A percentile compares a stretch with the other conserved stretches of the same genome.
Conservation (phyloP, 129 eudicot genomes). For the Artemisia annua region DNA sequence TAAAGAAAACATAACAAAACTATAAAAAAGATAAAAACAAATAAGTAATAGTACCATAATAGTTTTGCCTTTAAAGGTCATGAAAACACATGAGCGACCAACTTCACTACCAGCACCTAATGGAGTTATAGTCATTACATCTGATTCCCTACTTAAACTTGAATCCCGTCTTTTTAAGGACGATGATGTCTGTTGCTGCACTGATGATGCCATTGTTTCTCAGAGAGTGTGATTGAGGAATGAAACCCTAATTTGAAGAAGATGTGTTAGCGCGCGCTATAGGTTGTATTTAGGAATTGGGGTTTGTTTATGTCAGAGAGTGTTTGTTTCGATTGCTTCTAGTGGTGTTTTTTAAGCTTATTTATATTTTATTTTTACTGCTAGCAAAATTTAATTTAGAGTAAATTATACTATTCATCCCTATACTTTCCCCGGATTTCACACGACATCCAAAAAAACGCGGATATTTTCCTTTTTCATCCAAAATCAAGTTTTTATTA, state of each 20-base stretch:
- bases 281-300: too few species aligned
- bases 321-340: too few species aligned
- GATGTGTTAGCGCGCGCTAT: not conserved
- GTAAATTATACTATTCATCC: too few species aligned
- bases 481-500: too few species aligned
- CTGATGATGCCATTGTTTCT: constrained; percentile 57
- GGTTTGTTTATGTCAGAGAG: too few species aligned
- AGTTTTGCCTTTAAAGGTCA: constrained; percentile 94
- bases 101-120: constrained; percentile 98
- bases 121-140: constrained; percentile 78
- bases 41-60: constrained; percentile 46
- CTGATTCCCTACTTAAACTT: constrained; percentile 59
- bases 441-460: too few species aligned
- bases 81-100: constrained; percentile 87
- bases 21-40: not conserved
- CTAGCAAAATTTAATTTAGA: too few species aligned
- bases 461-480: too few species aligned
- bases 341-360: too few species aligned
- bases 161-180: constrained; percentile 71
- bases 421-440: too few species aligned
- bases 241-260: constrained; percentile 1
- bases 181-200: constrained; percentile 40
- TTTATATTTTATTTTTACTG: too few species aligned
- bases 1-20: not conserved
- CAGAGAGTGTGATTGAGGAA: too few species aligned